These are phyloP conservation scores for Cryphonectria radicalis DNA, from an alignment of 2,329 filamentous ascomycete species.

Conservation along the genomic window DNA sequence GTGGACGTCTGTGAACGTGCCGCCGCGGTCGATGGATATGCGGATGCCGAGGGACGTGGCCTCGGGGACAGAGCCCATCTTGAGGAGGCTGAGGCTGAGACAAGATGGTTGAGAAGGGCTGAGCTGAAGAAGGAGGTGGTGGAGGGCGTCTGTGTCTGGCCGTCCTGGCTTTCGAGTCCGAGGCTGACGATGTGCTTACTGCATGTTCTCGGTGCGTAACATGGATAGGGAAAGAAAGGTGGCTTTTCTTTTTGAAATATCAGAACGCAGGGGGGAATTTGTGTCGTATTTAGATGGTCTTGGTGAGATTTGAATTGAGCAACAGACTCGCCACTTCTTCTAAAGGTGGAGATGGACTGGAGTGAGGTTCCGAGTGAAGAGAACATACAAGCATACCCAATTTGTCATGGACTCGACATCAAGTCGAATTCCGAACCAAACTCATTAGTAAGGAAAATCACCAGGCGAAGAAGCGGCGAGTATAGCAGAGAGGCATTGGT, in stretches of 20 bases:
- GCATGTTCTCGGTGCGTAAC: not conserved
- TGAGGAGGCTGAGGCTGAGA: not conserved
- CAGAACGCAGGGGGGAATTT: not conserved
- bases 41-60: conserved; percentile 22
- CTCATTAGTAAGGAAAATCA: not conserved
- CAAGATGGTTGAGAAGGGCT: not conserved
- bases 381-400: not conserved
- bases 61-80: conserved; percentile 18
- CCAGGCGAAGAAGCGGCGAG: too few species aligned
- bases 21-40: conserved; percentile 54
- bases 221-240: not conserved
- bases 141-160: not conserved
- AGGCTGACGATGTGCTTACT: not conserved
- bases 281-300: not conserved
- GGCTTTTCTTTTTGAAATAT: not conserved
- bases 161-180: not conserved
- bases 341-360: not conserved
- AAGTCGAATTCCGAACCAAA: not conserved
- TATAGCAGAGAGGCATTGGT: not conserved
- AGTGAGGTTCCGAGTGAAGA: conserved; percentile 7
- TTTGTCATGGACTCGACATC: conserved; percentile 3
- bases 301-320: too few species aligned
- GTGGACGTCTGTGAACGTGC: conserved; percentile 70
- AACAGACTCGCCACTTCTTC: not conserved
- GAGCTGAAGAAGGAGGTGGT: not conserved